These are phyloP conservation scores for Babesia gibsoni DNA, from an alignment of 169 alveolate species.

Conservation along the genomic window DNA sequence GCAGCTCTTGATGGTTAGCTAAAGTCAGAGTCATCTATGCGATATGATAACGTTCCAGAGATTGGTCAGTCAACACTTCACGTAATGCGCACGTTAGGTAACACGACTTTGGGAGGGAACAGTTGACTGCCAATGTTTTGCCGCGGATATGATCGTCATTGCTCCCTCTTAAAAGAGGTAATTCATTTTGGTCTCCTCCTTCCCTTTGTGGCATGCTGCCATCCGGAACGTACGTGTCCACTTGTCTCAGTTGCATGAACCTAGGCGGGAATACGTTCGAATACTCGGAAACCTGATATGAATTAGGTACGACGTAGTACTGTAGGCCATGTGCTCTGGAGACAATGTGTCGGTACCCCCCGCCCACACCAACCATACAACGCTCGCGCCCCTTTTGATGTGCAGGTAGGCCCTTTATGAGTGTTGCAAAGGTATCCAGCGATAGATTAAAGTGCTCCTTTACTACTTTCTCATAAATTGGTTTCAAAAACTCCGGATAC, in stretches of 20 bases:
- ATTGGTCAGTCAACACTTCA: slow-evolving; percentile 43
- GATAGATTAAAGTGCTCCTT: slow-evolving; percentile 39
- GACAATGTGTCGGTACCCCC: slow-evolving; percentile 50
- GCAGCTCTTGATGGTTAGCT: too few species aligned
- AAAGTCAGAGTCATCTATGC: too few species aligned
- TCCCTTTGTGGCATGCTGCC: neutral
- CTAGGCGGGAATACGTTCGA: neutral
- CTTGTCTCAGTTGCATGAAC: slow-evolving; percentile 12
- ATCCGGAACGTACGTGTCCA: too few species aligned
- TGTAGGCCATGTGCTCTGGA: slow-evolving; percentile 43
- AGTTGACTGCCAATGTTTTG: slow-evolving; percentile 34
- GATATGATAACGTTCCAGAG: slow-evolving; percentile 32
- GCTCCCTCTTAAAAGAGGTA: too few species aligned
- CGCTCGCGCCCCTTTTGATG: slow-evolving; percentile 24
- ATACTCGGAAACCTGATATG: neutral
- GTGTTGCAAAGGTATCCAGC: slow-evolving; percentile 33
- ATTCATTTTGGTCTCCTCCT: neutral
- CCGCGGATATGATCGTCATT: neutral
- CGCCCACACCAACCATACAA: slow-evolving; percentile 51
- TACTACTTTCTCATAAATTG: slow-evolving; percentile 23
- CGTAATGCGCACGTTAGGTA: slow-evolving; percentile 60
- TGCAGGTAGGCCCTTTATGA: slow-evolving; percentile 4
- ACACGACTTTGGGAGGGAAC: slow-evolving; percentile 60
- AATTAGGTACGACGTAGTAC: slow-evolving; percentile 41
- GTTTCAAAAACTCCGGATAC: slow-evolving; percentile 41